A percentile compares a stretch with the other conserved stretches of the same genome.
Conservation (phyloP, 176 grass and related monocot species). For the Metroxylon sagu region DNA sequence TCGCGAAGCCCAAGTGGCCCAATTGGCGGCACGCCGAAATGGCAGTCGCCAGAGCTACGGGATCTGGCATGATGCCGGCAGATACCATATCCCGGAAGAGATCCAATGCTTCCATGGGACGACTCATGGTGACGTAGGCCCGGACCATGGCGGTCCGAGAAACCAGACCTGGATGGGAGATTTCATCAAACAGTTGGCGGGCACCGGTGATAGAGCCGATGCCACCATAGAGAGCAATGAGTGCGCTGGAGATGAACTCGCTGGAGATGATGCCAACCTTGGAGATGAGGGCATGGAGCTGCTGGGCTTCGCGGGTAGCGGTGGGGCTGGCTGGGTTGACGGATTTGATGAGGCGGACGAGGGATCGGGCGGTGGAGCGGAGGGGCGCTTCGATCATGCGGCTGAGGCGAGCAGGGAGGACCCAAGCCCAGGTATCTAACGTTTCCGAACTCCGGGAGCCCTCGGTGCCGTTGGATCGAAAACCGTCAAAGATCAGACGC, state of each 20-base stretch:
- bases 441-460: too few relatives aligned
- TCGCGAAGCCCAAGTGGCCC: constrained; percentile 4
- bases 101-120: constrained; percentile 16
- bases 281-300: constrained; percentile 42
- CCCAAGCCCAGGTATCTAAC: too few relatives aligned
- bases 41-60: constrained; percentile 30
- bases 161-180: constrained; percentile 35
- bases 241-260: constrained; percentile 43
- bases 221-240: constrained; percentile 7
- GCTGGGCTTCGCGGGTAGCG: constrained; percentile 12
- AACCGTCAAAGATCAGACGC: too few relatives aligned
- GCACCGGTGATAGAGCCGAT: constrained; percentile 22
- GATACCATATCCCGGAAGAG: constrained; percentile 30
- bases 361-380: constrained; percentile 21
- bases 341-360: constrained; percentile 47
- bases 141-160: constrained; percentile 51
- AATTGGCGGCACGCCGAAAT: constrained; percentile 24
- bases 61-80: constrained; percentile 36
- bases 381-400: constrained; percentile 19
- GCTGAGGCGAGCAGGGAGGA: not conserved
- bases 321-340: constrained; percentile 24
- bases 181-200: constrained; percentile 46
- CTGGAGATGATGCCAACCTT: constrained; percentile 39
- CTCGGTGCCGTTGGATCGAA: too few relatives aligned
- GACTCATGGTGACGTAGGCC: constrained; percentile 17